Base-by-base conservation (phyloP, 768 basidiomycete genomes). In the Cubamyces lactineus region DNA sequence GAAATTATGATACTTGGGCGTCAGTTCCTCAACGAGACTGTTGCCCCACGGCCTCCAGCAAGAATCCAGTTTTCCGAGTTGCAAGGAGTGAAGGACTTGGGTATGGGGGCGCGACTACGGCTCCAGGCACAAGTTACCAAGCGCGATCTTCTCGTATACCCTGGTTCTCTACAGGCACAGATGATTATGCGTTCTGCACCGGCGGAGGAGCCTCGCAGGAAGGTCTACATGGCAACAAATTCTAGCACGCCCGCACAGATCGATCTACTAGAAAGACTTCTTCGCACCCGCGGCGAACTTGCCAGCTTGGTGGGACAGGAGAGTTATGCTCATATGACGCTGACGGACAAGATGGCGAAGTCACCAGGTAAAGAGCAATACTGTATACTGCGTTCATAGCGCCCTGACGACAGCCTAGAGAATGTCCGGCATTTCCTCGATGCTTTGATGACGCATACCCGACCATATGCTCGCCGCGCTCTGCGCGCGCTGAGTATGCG, bases 341-440 rank as follows among this genome's bases (percentile, higher is more conserved):
- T 98, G 19, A 84, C 84, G 30, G 96, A 98, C 75, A 99, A 97
- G 78, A 99, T 99, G 97, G 96, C 96, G 1, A 94, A 91, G 74
- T 90, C 86, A 34, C 96, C 96, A 54, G 92, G 92, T 92, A 61
- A 63, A 82, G 1, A 34, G 9, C 9, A 28, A n/a, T n/a, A n/a
- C n/a, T n/a, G n/a, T n/a, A n/a, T n/a, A n/a, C n/a, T n/a, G n/a
- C n/a, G n/a, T n/a, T n/a, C n/a, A n/a, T n/a, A n/a, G n/a, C n/a
- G n/a, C n/a, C n/a, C n/a, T n/a, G n/a, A n/a, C n/a, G n/a, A n/a
- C n/a, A n/a, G n/a, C n/a, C n/a, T n/a, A 91, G 94, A 88, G 66
- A 94, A 98, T 73, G 96, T 98, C 23, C 80, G 79, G 62, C 86
- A 88, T 48, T 99, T 99, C 75, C 79, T 99, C 61, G 82, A 87